Percentiles rank a stretch among this genome's conserved stretches.
phyloP scores from a whole-genome alignment of 164 flowering plant genomes.

The Sedum album region DNA sequence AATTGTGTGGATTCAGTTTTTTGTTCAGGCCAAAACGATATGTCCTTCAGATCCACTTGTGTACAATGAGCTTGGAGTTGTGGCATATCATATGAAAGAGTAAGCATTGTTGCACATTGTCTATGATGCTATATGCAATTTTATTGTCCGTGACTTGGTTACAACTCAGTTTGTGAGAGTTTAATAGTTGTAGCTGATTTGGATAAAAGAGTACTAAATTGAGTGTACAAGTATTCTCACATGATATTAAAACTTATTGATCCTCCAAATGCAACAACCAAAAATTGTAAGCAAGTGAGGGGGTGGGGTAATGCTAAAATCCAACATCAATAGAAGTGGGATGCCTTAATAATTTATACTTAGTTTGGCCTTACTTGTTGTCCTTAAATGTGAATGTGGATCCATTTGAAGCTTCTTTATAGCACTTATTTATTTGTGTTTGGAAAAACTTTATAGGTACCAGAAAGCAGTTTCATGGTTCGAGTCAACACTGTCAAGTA shows the following conservation, averaged over 20 bases:
- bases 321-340: neutral
- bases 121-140: neutral
- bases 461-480: conserved; percentile 80
- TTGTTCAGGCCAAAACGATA: conserved; percentile 82
- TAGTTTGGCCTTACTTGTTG: neutral
- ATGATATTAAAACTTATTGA: no score
- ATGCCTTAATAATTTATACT: neutral
- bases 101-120: conserved; percentile 26
- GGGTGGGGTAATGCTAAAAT: no score
- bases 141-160: neutral
- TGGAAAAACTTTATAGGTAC: conserved; percentile 45
- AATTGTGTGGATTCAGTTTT: conserved; percentile 46
- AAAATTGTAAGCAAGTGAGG: no score
- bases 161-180: neutral
- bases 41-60: conserved; percentile 95
- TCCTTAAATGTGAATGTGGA: no score
- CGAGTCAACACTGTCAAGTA: conserved; percentile 67
- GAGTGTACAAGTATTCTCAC: no score
- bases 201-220: no score
- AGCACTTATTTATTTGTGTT: conserved; percentile 6
- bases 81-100: conserved; percentile 93
- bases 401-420: neutral
- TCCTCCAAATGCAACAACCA: no score
- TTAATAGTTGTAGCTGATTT: neutral
- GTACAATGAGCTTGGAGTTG: conserved; percentile 95